These are phyloP conservation scores for Amylostereum chailletii DNA, from an alignment of 1,284 basidiomycete species.

Conservation along the genomic window DNA sequence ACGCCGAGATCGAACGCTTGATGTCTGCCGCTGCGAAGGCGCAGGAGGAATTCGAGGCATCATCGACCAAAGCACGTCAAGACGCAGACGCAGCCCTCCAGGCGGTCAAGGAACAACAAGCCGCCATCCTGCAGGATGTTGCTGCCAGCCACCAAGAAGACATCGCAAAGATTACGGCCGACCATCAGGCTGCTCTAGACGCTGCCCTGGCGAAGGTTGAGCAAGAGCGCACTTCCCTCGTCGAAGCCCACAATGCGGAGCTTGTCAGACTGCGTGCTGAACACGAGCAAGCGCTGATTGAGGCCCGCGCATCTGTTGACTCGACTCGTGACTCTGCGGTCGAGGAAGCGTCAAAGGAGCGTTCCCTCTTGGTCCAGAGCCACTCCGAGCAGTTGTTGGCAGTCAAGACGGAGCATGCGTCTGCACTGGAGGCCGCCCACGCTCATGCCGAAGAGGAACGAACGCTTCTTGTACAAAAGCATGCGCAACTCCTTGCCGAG, in stretches of 20 bases:
- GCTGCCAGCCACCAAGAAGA: constrained; percentile 48
- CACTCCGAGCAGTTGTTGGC: constrained; percentile 16
- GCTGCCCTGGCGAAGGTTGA: constrained; percentile 15
- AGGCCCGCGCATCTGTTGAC: not conserved
- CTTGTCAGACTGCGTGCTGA: constrained; percentile 32
- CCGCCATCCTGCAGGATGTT: constrained; percentile 41
- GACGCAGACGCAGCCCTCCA: constrained; percentile 45
- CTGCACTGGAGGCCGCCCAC: not conserved
- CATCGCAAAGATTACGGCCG: constrained; percentile 32
- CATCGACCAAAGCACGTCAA: constrained; percentile 30
- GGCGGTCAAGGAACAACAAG: constrained; percentile 47
- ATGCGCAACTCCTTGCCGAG: constrained; percentile 1
- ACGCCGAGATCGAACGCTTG: constrained; percentile 41
- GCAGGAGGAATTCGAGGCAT: constrained; percentile 33
- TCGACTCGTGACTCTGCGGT: not conserved
- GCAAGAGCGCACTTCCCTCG: constrained; percentile 19
- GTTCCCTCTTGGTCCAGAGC: constrained; percentile 1
- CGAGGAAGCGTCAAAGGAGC: not conserved
- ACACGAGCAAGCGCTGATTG: constrained; percentile 19
- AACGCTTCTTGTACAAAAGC: not conserved
- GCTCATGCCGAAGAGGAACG: not conserved
- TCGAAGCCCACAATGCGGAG: constrained; percentile 30
- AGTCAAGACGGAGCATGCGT: not conserved
- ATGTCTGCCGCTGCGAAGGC: constrained; percentile 34
- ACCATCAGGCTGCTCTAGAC: constrained; percentile 32